Base-by-base conservation (phyloP, 805 yeast genomes). In the Blastobotrys chiropterorum region DNA sequence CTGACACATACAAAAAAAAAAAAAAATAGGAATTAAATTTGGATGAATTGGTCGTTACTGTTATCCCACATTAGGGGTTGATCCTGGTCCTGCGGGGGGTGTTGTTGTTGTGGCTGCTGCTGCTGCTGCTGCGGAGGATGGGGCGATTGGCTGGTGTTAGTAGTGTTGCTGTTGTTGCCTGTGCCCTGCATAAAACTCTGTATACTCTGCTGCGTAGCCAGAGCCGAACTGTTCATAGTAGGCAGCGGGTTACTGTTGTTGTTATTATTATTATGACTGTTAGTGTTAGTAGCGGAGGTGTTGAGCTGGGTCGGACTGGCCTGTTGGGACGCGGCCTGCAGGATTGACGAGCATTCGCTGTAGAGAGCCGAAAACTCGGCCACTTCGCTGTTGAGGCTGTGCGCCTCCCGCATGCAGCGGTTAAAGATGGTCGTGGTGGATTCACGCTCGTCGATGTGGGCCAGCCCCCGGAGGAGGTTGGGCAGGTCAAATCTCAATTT, bases 381-480 rank as follows among this genome's bases (percentile, higher is more conserved):
- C 3, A 55, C 48, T 15, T 52, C 55, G 21, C 22, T 21, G 21
- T 53, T 47, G 48, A 57, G 45, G 15, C 17, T 19, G 11, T 45
- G 26, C 11, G 50, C 57, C 13, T 51, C 52, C 38, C 48, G 48
- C 13, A 51, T 48, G 38, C 41, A 30, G 39, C 44, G 45, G 22
- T 41, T 26, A 38, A 56, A 56, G 13, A 53, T 48, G n/a, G 39
- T 49, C 21, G 40, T 20, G 8, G 57, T 53, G 46, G 58, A 19
- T 16, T 56, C 53, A 13, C 54, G 50, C 16, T 55, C 60, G 44
- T 56, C 58, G 26, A 56, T n/a, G 38, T 55, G 58, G 19, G 60
- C 58, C 48, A 56, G 47, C 2, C 47, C 47, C 16, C 56, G 39
- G 5, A 56, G 53, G 13, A 56, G 46, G 20, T 48, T 48, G 3